phyloP scores from a whole-genome alignment of 139 green algal species.

The Picochlorum sp. region DNA sequence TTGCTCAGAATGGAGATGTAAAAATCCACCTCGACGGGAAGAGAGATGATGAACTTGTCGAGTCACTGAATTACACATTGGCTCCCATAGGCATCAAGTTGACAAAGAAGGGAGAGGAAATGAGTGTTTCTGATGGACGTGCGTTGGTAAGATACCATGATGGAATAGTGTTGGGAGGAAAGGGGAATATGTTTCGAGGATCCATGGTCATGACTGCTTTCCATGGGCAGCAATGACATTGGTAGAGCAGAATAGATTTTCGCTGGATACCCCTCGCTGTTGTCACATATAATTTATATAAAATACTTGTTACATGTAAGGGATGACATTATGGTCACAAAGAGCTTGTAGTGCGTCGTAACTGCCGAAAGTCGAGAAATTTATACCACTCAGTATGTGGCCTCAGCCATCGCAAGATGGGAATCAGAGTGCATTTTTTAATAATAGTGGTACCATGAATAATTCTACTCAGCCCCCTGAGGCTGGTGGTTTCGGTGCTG shows the following conservation, averaged over 20 bases:
- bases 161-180: constrained; percentile 8
- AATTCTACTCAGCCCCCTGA: no score
- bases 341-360: no score
- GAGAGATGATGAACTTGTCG: neutral
- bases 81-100: neutral
- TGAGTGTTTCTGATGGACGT: constrained; percentile 11
- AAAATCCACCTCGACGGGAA: constrained; percentile 3
- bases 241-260: neutral
- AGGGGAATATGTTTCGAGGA: constrained; percentile 7
- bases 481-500: no score
- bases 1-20: constrained; percentile 5
- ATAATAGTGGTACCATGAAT: no score
- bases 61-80: constrained; percentile 8
- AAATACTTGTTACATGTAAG: no score
- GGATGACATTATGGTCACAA: no score
- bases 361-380: no score
- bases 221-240: neutral
- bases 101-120: neutral
- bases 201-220: neutral
- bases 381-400: no score
- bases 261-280: no score
- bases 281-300: no score
- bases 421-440: no score
- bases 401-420: no score
- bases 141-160: constrained; percentile 4